Conservation (phyloP, 441 rosid genomes). For the Croton setiger region DNA sequence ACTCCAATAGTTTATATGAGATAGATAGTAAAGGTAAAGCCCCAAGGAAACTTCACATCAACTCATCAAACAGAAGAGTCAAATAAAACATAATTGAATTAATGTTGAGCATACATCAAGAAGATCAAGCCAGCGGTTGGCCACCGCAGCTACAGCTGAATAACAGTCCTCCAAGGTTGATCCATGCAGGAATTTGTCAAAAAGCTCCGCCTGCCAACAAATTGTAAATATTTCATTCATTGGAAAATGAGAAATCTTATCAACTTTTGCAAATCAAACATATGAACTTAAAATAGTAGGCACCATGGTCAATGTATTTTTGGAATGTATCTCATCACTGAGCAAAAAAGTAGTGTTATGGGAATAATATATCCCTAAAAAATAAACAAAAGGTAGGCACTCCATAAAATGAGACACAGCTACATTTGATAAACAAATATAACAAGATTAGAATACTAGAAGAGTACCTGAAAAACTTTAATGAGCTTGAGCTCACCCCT, state of each 20-base stretch:
- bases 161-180: conserved; percentile 92
- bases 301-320: conserved; percentile 5
- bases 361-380: not conserved
- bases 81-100: conserved; percentile 3
- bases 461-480: conserved; percentile 89
- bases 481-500: conserved; percentile 99
- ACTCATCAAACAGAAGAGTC: conserved; percentile 17
- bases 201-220: conserved; percentile 84
- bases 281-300: not conserved
- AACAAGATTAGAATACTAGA: not conserved
- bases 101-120: conserved; percentile 67
- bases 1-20: conserved; percentile 10
- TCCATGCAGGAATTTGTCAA: conserved; percentile 93
- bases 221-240: conserved; percentile 19
- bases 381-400: not conserved
- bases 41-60: not conserved
- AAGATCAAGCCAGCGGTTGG: conserved; percentile 98
- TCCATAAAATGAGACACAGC: not conserved
- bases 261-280: not conserved
- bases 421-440: not conserved
- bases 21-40: conserved; percentile 9
- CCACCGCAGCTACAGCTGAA: conserved; percentile 92
- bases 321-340: not conserved
- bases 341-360: not conserved
- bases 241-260: conserved; percentile 8